These are phyloP conservation scores for Trichoderma sp. DNA, from an alignment of 2,329 filamentous ascomycete genomes.

Conservation along the genomic window DNA sequence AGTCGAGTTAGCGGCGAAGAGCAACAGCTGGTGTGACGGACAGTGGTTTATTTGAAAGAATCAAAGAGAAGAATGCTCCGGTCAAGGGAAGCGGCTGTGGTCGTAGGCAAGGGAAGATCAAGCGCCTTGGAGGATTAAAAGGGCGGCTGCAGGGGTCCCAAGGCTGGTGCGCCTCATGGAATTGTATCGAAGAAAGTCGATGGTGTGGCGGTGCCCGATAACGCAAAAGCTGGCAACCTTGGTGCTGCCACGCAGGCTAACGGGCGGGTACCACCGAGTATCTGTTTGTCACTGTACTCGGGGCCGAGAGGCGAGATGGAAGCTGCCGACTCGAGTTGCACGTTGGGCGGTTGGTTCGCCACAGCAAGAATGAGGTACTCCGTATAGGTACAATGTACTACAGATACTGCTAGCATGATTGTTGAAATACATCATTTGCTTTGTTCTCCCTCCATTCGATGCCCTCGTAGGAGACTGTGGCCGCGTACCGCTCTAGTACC, in stretches of 20 bases:
- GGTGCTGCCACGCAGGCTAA: not conserved
- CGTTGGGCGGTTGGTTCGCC: no score
- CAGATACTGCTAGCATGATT: no score
- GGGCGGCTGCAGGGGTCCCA: slow-evolving; percentile 32
- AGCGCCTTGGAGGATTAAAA: slow-evolving; percentile 27
- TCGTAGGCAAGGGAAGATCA: slow-evolving; percentile 14
- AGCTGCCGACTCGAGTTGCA: not conserved
- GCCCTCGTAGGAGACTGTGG: not conserved
- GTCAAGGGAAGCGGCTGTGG: slow-evolving; percentile 16
- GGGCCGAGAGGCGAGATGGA: not conserved
- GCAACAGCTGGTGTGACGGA: not conserved
- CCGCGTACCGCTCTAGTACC: not conserved
- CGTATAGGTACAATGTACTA: no score
- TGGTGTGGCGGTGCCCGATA: slow-evolving; percentile 38
- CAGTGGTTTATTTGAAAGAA: not conserved
- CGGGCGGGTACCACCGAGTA: slow-evolving; percentile 14
- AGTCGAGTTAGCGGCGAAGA: not conserved
- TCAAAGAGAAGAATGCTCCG: not conserved
- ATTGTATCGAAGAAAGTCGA: slow-evolving; percentile 42
- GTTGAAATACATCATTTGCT: no score
- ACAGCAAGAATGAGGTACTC: no score
- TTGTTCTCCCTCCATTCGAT: not conserved
- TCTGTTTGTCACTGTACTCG: slow-evolving; percentile 8
- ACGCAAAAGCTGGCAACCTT: slow-evolving; percentile 6
- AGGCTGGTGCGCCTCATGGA: slow-evolving; percentile 41